A percentile compares a stretch with the other conserved stretches of the same genome.
phyloP scores from a whole-genome alignment of 345 rosid genomes.

The Camelina neglecta region DNA sequence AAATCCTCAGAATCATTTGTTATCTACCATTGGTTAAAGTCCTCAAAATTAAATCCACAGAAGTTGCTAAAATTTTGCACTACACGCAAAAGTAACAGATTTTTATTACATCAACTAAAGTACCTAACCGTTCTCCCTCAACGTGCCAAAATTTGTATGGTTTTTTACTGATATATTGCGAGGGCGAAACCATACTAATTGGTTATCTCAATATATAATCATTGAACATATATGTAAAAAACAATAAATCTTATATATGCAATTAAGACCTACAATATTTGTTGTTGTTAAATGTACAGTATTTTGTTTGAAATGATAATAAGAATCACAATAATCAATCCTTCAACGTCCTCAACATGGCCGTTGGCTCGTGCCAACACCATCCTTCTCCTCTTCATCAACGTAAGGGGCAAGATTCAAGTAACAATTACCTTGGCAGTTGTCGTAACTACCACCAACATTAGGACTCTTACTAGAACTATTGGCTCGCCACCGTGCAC shows the following conservation, averaged over 20 bases:
- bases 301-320: background rate
- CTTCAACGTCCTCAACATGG: slow-evolving; percentile 31
- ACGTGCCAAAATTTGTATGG: background rate
- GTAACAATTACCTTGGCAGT: slow-evolving; percentile 46
- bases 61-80: no score
- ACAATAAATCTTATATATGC: background rate
- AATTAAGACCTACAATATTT: background rate
- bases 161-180: background rate
- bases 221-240: background rate
- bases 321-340: slow-evolving; percentile 13
- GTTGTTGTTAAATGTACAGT: background rate
- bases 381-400: slow-evolving; percentile 46
- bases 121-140: background rate
- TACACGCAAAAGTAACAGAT: background rate
- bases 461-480: slow-evolving; percentile 21
- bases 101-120: no score
- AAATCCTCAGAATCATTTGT: background rate
- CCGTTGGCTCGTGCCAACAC: slow-evolving; percentile 43
- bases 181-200: background rate
- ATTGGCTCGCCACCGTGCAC: slow-evolving; percentile 73
- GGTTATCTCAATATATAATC: background rate
- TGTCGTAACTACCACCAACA: slow-evolving; percentile 29
- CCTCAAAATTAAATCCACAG: background rate
- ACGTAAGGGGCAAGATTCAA: slow-evolving; percentile 73
- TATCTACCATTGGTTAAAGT: background rate